Conservation (phyloP, 768 basidiomycete genomes). For the Xanthoconium purpureum region DNA sequence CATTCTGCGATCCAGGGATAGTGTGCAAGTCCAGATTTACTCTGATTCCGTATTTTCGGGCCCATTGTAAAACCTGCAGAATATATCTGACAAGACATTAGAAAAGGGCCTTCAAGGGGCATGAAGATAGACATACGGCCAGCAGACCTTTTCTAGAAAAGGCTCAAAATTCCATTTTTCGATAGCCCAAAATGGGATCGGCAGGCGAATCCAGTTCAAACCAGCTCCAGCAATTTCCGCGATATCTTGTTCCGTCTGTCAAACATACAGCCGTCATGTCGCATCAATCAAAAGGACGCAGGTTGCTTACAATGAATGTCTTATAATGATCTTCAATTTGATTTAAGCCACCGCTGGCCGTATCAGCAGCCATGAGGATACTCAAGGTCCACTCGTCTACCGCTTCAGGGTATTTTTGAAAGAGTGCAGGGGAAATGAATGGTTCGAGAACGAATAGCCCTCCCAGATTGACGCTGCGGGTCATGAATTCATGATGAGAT, state of each 20-base stretch:
- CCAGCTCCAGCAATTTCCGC: slow-evolving; percentile 87
- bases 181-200: slow-evolving; percentile 85
- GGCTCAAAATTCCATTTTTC: slow-evolving; percentile 75
- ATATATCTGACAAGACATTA: slow-evolving; percentile 52
- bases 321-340: slow-evolving; percentile 75
- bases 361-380: slow-evolving; percentile 61
- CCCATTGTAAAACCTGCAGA: slow-evolving; percentile 74
- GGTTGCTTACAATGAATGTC: slow-evolving; percentile 71
- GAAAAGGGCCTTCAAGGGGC: background rate
- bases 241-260: slow-evolving; percentile 83
- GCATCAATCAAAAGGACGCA: background rate
- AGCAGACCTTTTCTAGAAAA: slow-evolving; percentile 67
- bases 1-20: slow-evolving; percentile 78
- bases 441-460: slow-evolving; percentile 79
- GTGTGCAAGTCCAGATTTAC: slow-evolving; percentile 80
- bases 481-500: slow-evolving; percentile 10
- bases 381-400: slow-evolving; percentile 71
- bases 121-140: slow-evolving; percentile 50
- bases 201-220: slow-evolving; percentile 78
- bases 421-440: slow-evolving; percentile 66
- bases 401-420: slow-evolving; percentile 53
- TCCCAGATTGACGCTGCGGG: slow-evolving; percentile 61
- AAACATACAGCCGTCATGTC: background rate
- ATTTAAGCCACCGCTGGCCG: slow-evolving; percentile 56
- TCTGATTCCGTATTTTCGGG: slow-evolving; percentile 85